Conservation (phyloP, 192 early-diverging fungal species). For the Coemansia sp. region DNA sequence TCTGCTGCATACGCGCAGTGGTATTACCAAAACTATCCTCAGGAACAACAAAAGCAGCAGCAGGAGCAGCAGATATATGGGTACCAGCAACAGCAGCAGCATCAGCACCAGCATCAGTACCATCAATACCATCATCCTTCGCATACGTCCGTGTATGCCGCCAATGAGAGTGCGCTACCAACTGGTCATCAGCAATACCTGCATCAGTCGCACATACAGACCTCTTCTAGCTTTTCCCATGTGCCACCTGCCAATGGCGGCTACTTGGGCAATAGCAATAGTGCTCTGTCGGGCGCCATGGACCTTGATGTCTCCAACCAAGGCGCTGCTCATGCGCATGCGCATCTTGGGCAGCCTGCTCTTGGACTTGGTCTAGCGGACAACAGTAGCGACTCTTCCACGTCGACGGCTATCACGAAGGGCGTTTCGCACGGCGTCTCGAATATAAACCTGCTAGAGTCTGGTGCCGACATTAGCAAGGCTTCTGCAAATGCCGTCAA, state of each 20-base stretch:
- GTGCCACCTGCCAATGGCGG: neutral
- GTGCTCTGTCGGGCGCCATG: neutral
- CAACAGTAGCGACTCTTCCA: neutral
- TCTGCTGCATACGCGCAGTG: neutral
- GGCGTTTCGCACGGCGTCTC: slow-evolving; percentile 31
- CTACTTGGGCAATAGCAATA: slow-evolving; percentile 1
- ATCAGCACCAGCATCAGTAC: slow-evolving; percentile 5
- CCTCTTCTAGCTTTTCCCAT: neutral
- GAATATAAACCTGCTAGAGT: slow-evolving; percentile 9
- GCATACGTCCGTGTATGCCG: neutral
- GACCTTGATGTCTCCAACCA: neutral
- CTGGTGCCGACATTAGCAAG: neutral
- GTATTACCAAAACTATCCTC: neutral
- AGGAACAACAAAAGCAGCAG: slow-evolving; percentile 12
- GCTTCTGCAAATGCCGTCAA: neutral
- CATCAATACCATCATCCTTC: slow-evolving; percentile 12
- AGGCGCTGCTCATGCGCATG: neutral
- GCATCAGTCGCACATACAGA: slow-evolving; percentile 1
- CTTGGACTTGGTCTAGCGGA: neutral
- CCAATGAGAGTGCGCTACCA: neutral
- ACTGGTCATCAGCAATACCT: slow-evolving; percentile 5
- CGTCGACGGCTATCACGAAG: slow-evolving; percentile 36
- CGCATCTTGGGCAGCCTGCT: neutral
- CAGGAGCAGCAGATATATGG: slow-evolving; percentile 19
- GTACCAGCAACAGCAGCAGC: neutral